Evolutionary conservation across 345 rosid genomes (phyloP).

Genomic region (Bretschneidera sinensis): DNA sequence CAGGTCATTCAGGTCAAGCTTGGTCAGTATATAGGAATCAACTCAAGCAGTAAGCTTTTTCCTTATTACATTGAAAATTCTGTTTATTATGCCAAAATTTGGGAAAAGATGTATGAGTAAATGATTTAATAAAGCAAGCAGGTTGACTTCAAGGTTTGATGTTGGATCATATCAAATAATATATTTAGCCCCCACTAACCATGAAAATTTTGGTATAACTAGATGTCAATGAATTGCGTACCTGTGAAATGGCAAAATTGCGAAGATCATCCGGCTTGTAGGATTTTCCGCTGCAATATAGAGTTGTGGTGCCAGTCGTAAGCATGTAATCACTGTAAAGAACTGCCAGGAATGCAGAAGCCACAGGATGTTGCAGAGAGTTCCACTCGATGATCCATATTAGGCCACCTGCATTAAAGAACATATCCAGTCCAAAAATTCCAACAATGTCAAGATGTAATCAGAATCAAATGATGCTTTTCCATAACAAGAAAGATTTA

Average conservation of each 20-base stretch:
- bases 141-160: no score
- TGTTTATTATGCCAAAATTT: no score
- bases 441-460: background rate
- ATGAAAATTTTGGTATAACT: background rate
- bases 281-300: constrained; percentile 50
- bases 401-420: constrained; percentile 57
- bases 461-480: no score
- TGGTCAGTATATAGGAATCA: no score
- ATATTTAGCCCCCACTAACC: background rate
- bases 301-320: constrained; percentile 35
- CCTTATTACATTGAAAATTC: no score
- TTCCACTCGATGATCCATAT: constrained; percentile 83
- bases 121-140: no score
- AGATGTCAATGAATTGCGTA: no score
- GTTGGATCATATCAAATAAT: background rate
- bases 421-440: background rate
- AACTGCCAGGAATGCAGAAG: constrained; percentile 78
- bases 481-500: no score
- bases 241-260: constrained; percentile 76
- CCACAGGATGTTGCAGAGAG: constrained; percentile 68
- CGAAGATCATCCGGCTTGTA: constrained; percentile 64
- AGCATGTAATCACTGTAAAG: constrained; percentile 84
- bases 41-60: no score
- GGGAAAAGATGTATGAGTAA: no score
- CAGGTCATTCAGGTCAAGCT: no score